phyloP scores from a whole-genome alignment of 345 rosid genomes.

The Sapria himalayana region DNA sequence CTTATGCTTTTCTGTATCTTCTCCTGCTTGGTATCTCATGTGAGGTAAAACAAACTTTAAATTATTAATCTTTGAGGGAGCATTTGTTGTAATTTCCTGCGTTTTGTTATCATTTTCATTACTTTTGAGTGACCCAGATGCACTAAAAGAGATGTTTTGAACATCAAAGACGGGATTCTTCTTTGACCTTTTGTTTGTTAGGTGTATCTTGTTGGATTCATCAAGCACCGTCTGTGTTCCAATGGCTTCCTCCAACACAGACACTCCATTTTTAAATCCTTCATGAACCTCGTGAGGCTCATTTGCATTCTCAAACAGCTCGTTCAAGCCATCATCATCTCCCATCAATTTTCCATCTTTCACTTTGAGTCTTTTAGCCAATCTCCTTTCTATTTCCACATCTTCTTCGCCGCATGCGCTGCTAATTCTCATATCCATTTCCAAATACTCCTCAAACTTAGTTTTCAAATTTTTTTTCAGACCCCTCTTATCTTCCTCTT shows the following conservation, averaged over 20 bases:
- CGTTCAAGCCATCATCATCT: constrained; percentile 39
- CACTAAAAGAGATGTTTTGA: constrained; percentile 7
- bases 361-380: constrained; percentile 71
- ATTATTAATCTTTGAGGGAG: constrained; percentile 11
- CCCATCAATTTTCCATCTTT: constrained; percentile 51
- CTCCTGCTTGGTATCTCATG: constrained; percentile 31
- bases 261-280: constrained; percentile 3
- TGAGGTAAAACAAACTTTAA: constrained; percentile 57
- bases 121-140: constrained; percentile 12
- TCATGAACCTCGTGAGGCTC: neutral
- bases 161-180: no score
- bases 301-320: constrained; percentile 13
- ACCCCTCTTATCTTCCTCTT: constrained; percentile 15
- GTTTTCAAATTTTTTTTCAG: constrained; percentile 22
- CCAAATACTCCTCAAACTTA: constrained; percentile 56
- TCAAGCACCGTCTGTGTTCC: constrained; percentile 4
- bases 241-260: constrained; percentile 3
- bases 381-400: constrained; percentile 47
- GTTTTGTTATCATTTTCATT: constrained; percentile 9
- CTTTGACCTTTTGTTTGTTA: no score
- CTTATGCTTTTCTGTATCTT: constrained; percentile 44
- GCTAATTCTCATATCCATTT: constrained; percentile 21
- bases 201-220: no score
- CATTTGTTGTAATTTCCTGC: constrained; percentile 11
- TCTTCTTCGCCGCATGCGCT: constrained; percentile 24